Conservation (phyloP, 2,329 filamentous ascomycete genomes). For the Verticillium tricorpus region DNA sequence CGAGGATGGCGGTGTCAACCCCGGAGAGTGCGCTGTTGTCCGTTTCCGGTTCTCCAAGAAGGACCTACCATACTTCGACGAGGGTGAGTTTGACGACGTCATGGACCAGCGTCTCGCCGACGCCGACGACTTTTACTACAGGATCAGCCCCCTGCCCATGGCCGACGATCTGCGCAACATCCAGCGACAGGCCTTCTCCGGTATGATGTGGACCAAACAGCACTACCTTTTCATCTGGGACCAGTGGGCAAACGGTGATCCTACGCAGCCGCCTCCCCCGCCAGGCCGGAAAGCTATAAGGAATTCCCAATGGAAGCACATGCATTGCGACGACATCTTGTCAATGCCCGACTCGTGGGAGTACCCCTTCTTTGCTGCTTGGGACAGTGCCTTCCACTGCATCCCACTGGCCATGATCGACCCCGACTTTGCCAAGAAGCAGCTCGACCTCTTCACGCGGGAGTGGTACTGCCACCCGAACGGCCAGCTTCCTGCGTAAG, state of each 20-base stretch:
- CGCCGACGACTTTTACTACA: constrained; percentile 93
- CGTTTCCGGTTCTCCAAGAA: constrained; percentile 82
- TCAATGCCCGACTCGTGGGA: constrained; percentile 99
- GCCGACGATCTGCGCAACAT: constrained; percentile 90
- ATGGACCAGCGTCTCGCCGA: constrained; percentile 84
- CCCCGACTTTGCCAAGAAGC: constrained; percentile 96
- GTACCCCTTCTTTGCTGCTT: constrained; percentile 95
- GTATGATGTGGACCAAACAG: constrained; percentile 99
- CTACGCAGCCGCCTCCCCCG: constrained; percentile 80
- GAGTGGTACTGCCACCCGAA: constrained; percentile 99
- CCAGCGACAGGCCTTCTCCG: constrained; percentile 87
- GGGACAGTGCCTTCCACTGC: constrained; percentile 96
- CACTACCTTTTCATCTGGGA: constrained; percentile 97
- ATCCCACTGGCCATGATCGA: constrained; percentile 96
- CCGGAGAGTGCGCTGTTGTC: constrained; percentile 91
- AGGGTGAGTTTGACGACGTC: constrained; percentile 87
- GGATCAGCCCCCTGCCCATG: constrained; percentile 90
- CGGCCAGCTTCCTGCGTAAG: constrained; percentile 83
- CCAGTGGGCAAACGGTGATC: constrained; percentile 94
- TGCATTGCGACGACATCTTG: constrained; percentile 90
- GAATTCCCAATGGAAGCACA: constrained; percentile 89
- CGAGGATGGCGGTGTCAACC: constrained; percentile 78
- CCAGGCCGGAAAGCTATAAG: constrained; percentile 73
- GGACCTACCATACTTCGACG: constrained; percentile 75
- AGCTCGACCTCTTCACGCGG: constrained; percentile 89